A percentile compares a stretch with the other conserved stretches of the same genome.
These are phyloP conservation scores for Irpex sp. DNA, from an alignment of 1,284 basidiomycete genomes.

Conservation along the genomic window DNA sequence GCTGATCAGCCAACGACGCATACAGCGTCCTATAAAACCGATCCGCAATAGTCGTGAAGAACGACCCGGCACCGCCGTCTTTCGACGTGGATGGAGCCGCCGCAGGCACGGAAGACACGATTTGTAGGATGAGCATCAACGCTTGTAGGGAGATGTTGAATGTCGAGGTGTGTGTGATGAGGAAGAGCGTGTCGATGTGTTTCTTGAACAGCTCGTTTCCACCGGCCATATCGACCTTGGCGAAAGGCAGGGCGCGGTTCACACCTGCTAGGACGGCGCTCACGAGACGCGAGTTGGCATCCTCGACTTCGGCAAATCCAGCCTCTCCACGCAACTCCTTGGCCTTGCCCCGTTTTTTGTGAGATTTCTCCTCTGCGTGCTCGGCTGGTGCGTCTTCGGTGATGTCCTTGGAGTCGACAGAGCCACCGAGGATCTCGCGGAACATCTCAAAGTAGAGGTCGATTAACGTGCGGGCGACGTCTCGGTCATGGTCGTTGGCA, in stretches of 20 bases:
- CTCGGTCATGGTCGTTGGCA: constrained; percentile 57
- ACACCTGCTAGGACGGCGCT: constrained; percentile 94
- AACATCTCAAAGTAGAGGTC: constrained; percentile 97
- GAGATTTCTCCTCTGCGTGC: neutral
- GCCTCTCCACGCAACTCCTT: constrained; percentile 51
- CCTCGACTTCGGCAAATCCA: constrained; percentile 73
- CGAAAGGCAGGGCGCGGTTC: constrained; percentile 93
- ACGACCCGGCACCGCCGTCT: constrained; percentile 17
- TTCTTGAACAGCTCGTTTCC: constrained; percentile 63
- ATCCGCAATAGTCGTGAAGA: constrained; percentile 59
- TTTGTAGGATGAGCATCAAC: constrained; percentile 88
- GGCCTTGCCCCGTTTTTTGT: constrained; percentile 33
- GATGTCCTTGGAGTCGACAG: constrained; percentile 31
- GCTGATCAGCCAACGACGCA: constrained; percentile 80
- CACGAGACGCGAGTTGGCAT: constrained; percentile 80
- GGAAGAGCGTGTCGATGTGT: constrained; percentile 93
- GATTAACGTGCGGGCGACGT: constrained; percentile 82
- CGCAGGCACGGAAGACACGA: constrained; percentile 49
- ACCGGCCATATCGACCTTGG: constrained; percentile 61
- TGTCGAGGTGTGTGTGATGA: constrained; percentile 90
- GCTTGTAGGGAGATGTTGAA: constrained; percentile 98
- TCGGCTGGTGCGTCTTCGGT: constrained; percentile 28
- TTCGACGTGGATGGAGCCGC: constrained; percentile 34
- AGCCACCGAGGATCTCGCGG: constrained; percentile 72
- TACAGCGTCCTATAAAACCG: constrained; percentile 94